Base-by-base conservation (phyloP, 2,329 filamentous ascomycete species). In the Chaetomium olivaceum region DNA sequence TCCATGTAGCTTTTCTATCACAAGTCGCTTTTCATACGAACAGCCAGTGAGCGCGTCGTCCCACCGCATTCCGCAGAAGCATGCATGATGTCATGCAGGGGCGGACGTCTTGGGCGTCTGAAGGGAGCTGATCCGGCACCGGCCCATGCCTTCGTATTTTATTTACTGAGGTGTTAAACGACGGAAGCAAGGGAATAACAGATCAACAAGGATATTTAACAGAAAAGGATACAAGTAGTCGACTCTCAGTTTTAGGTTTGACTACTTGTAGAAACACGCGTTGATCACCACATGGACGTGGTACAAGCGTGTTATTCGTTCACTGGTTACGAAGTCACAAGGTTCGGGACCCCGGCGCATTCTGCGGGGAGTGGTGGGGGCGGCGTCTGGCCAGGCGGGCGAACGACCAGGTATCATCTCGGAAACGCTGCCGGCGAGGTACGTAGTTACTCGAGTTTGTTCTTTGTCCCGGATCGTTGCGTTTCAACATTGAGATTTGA, bases 81-180 rank as follows among this genome's bases (percentile, higher is more conserved):
- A 61, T 25, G 36, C 56, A 64, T 64, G 57, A 60, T 64, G 62
- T 60, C 62, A 64, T 64, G 36, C 50, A 39, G 56, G 62, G 62
- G 8, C n/a, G n/a, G n/a, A n/a, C n/a, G n/a, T n/a, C n/a, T n/a
- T n/a, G n/a, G n/a, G n/a, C n/a, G n/a, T n/a, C n/a, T n/a, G n/a
- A n/a, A n/a, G n/a, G n/a, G n/a, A n/a, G 48, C 55, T 23, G 48
- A 46, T 54, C 55, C 52, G 55, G 51, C 25, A 56, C 8, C 60
- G 29, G 51, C 51, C n/a, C 9, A n/a, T n/a, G n/a, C n/a, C n/a
- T 19, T 21, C 4, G n/a, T 39, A 33, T 21, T 27, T 39, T 39
- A 33, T 21, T 27, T 39, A 43, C 46, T 21, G 31, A 33, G 21
- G 51, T 21, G 51, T n/a, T 27, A 31, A 54, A 43, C 16, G 5